Conservation (phyloP, 805 yeast genomes). For the Ogataea paraovalis region DNA sequence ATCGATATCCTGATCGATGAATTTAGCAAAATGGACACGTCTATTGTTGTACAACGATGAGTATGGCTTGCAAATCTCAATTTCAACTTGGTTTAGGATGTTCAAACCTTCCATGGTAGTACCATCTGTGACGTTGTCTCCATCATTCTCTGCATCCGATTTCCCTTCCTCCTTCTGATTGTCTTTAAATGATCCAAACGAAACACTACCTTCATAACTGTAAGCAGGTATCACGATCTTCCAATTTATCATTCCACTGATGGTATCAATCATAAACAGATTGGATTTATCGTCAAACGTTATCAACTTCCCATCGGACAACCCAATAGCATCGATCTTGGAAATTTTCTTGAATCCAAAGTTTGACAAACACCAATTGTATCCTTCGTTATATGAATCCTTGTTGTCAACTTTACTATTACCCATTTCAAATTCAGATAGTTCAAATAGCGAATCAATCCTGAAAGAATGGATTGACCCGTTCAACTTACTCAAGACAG, state of each 20-base stretch:
- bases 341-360: conserved; percentile 20
- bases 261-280: conserved; percentile 14
- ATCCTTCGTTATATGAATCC: neutral
- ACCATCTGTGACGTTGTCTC: neutral
- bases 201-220: neutral
- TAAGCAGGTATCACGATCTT: conserved; percentile 10
- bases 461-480: conserved; percentile 66
- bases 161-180: no score
- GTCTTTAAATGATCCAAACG: no score
- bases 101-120: conserved; percentile 12
- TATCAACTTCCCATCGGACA: conserved; percentile 15
- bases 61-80: conserved; percentile 46
- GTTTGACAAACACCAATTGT: conserved; percentile 46
- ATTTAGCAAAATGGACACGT: conserved; percentile 21
- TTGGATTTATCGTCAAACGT: conserved; percentile 24
- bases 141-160: neutral
- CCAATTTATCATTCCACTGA: conserved; percentile 20
- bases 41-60: conserved; percentile 24
- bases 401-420: neutral
- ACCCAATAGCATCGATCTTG: conserved; percentile 1
- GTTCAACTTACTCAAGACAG: conserved; percentile 47
- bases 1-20: conserved; percentile 5
- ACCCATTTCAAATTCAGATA: conserved; percentile 1
- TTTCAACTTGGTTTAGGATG: conserved; percentile 49
- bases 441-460: conserved; percentile 33